phyloP scores from a whole-genome alignment of 257 asterid species.

The Salvia rosmarinus region DNA sequence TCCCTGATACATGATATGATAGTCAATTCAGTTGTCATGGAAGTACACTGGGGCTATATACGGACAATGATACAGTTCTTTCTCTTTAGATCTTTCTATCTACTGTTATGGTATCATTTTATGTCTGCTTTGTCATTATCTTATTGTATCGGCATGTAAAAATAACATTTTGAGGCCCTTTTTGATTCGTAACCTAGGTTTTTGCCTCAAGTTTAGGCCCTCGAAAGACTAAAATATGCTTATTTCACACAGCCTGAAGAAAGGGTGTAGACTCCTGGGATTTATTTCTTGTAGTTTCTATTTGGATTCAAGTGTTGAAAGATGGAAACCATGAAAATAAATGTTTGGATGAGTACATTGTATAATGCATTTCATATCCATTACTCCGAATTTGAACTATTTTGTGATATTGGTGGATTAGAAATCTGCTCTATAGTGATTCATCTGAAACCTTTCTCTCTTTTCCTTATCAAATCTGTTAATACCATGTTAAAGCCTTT shows the following conservation, averaged over 20 bases:
- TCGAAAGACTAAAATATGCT: neutral
- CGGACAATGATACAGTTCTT: neutral
- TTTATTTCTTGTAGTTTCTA: neutral
- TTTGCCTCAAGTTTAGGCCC: slow-evolving; percentile 20
- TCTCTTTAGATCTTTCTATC: slow-evolving; percentile 9
- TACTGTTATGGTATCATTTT: slow-evolving; percentile 14
- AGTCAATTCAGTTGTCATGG: slow-evolving; percentile 11
- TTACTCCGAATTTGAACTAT: neutral
- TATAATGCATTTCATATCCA: neutral
- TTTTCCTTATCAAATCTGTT: neutral
- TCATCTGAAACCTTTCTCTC: neutral
- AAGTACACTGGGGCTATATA: neutral
- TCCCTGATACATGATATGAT: slow-evolving; percentile 13
- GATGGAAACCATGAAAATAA: neutral
- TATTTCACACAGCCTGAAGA: slow-evolving; percentile 15
- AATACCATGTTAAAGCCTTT: neutral
- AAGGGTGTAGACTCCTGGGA: neutral
- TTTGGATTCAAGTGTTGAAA: neutral
- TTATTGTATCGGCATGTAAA: slow-evolving; percentile 2
- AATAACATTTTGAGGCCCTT: neutral
- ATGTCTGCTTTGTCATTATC: slow-evolving; percentile 21
- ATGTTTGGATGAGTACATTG: neutral
- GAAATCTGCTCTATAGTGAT: neutral
- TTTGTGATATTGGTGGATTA: neutral
- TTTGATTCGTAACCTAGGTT: slow-evolving; percentile 17